Base-by-base conservation (phyloP, 495 filamentous ascomycete species). In the Lepidopterella palustris region DNA sequence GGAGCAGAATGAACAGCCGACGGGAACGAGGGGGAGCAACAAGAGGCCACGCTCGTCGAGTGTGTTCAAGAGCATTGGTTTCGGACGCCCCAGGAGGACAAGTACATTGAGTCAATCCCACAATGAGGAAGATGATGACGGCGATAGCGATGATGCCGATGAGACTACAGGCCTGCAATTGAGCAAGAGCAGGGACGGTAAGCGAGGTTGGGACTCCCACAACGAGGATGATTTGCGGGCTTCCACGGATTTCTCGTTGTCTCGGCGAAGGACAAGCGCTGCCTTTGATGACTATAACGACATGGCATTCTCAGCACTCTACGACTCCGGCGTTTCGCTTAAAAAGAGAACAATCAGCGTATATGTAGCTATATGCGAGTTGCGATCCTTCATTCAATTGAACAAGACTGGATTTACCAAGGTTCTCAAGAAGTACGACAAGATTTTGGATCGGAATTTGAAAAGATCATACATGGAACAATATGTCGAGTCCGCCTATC, bases 401-500 rank as follows among this genome's bases (percentile, higher is more conserved):
- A 99, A 99, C 77, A 86, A 84, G 73, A 99, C 93, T 0, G 93
- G 93, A 2, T 99, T 99, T 73, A 80, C 84, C 42, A 99, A 99
- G 74, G 90, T 91, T 3, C 73, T 96, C 64, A 99, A 99, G 77
- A 99, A 99, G 71, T 99, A 93, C 69, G 93, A 99, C 77, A 99
- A 99, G 79, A 97, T 87, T 53, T 76, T 93, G 28, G 86, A 97
- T 69, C 85, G 85, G 35, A 84, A 81, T 53, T 76, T 97, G 21
- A 89, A 89, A 50, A 70, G 79, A 13, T 76, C 78, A 57, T 99
- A 96, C 69, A 81, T 97, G 61, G 78, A 82, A 58, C 71, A 81
- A n/a, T 77, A 76, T 53, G 89, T 97, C 48, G 78, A 85, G 45
- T 73, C 81, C 2, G 84, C 89, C 0, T 84, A 89, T 65, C 86